Conservation (phyloP, 2,329 filamentous ascomycete species). For the Cladorrhinum sp. region DNA sequence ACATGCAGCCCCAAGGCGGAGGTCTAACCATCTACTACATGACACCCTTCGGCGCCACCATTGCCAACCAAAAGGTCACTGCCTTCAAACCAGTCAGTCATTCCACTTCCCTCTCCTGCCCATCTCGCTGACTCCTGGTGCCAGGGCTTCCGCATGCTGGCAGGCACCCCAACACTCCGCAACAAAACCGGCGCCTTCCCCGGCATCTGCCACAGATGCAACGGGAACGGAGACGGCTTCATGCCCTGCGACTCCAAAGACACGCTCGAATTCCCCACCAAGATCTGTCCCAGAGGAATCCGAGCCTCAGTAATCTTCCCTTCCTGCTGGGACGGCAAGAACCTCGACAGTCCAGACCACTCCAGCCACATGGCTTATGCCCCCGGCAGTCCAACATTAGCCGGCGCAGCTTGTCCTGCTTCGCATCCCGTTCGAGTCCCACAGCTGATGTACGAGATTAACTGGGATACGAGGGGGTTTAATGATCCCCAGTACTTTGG, state of each 20-base stretch:
- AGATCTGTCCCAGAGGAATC: conserved; percentile 39
- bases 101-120: not conserved
- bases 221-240: conserved; percentile 36
- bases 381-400: conserved; percentile 18
- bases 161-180: conserved; percentile 32
- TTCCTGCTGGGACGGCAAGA: conserved; percentile 58
- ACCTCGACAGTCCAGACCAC: conserved; percentile 55
- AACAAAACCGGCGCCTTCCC: conserved; percentile 29
- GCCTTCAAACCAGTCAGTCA: conserved; percentile 1
- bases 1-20: conserved; percentile 8
- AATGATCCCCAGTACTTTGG: conserved; percentile 35
- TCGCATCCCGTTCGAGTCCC: conserved; percentile 30
- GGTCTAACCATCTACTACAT: conserved; percentile 28
- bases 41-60: conserved; percentile 14
- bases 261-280: conserved; percentile 37
- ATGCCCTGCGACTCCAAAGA: conserved; percentile 31
- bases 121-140: not conserved
- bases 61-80: conserved; percentile 29
- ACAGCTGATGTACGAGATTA: conserved; percentile 40
- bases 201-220: conserved; percentile 40
- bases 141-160: conserved; percentile 43
- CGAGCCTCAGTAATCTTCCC: conserved; percentile 42
- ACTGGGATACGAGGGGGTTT: conserved; percentile 39
- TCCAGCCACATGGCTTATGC: conserved; percentile 28
- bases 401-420: conserved; percentile 24